These are phyloP conservation scores for Echria macrotheca DNA, from an alignment of 495 filamentous ascomycete species.

Conservation along the genomic window DNA sequence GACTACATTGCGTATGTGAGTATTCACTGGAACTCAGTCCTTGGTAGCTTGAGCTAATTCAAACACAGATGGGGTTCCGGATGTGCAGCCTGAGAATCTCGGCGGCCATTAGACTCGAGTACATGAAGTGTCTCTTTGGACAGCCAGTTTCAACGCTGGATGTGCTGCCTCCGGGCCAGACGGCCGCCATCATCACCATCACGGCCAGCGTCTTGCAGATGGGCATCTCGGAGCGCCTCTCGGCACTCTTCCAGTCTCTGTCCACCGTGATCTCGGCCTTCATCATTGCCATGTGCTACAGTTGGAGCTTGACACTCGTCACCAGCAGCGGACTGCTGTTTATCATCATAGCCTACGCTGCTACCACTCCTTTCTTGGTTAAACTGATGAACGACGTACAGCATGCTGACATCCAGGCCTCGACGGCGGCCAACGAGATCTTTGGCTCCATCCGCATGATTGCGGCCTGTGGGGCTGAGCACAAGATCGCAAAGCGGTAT, in stretches of 20 bases:
- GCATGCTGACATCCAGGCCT: slow-evolving; percentile 54
- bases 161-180: slow-evolving; percentile 46
- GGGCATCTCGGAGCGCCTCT: slow-evolving; percentile 61
- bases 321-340: slow-evolving; percentile 53
- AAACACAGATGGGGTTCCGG: slow-evolving; percentile 46
- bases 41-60: neutral
- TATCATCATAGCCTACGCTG: slow-evolving; percentile 50
- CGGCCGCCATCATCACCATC: slow-evolving; percentile 57
- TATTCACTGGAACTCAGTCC: neutral
- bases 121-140: slow-evolving; percentile 46
- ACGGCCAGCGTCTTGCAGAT: slow-evolving; percentile 60
- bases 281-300: slow-evolving; percentile 50
- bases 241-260: slow-evolving; percentile 47
- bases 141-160: slow-evolving; percentile 51
- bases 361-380: slow-evolving; percentile 51
- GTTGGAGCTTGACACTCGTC: slow-evolving; percentile 53
- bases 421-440: slow-evolving; percentile 54
- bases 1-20: slow-evolving; percentile 54
- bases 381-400: slow-evolving; percentile 51
- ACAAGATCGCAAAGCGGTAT: slow-evolving; percentile 49
- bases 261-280: slow-evolving; percentile 47
- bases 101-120: slow-evolving; percentile 46
- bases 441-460: slow-evolving; percentile 55
- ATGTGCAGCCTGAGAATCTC: slow-evolving; percentile 51
- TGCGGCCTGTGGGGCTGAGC: slow-evolving; percentile 58